Base-by-base conservation (phyloP, 179 eudicot genomes). In the Beta corolliflora region DNA sequence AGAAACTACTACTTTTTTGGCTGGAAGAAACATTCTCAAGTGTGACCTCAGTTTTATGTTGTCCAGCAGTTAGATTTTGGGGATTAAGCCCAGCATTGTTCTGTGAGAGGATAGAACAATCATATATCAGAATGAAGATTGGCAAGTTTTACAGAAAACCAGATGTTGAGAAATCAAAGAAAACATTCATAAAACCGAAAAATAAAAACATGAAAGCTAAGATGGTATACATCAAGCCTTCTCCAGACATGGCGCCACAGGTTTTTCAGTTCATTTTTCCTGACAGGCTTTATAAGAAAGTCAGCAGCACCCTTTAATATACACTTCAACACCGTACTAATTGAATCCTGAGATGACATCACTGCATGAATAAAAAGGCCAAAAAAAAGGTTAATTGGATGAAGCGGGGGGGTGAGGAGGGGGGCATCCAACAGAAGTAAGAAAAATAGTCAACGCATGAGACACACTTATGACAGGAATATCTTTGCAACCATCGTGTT, bases 171-270 rank as follows among this genome's bases (percentile, higher is more conserved):
- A 66, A 63, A 71, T 29, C 14, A 63, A 11, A n/a, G 16, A 66
- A 18, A 59, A 52, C 65, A 61, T 15, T 2, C 6, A 21, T 73
- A 52, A 29, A 36, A 23, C 0, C 11, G 19, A 56, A 18, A 55
- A 9, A 72, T 2, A 29, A 56, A 9, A 3, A 19, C 3, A 78
- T 1, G 71, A 55, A 78, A 72, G 36, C 55, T 23, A 54, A 56
- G 71, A 21, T 63, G 41, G 41, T 85, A 58, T 55, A 90, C 94
- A 87, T 82, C 54, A 75, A 86, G 88, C 81, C 89, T 80, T 75
- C 85, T 87, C 93, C 94, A 90, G 71, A 90, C 91, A 83, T 91
- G 94, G 81, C 91, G 94, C 93, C 94, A 91, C 76, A 91, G 80
- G 76, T 91, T 91, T 84, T 86, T 90, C 79, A 90, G 86, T 73